Evolutionary conservation across 768 basidiomycete genomes (phyloP).

Genomic region (Leccinum fibrillosum): DNA sequence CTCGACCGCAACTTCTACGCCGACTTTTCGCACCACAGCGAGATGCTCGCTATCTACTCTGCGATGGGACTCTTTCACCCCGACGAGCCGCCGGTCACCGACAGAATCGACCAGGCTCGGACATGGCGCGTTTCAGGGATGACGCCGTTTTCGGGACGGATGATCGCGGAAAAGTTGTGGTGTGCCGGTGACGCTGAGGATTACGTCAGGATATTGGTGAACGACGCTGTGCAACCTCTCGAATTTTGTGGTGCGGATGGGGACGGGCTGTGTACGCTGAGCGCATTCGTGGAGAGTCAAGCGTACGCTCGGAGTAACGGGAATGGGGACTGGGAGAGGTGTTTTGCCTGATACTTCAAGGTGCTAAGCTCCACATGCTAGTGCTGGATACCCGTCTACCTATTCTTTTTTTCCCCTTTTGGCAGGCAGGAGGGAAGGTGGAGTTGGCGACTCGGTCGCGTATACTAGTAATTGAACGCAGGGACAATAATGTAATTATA

Average conservation of each 20-base stretch:
- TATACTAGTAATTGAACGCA: too few relatives aligned
- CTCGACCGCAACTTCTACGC: slow-evolving; percentile 63
- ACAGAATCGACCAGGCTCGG: slow-evolving; percentile 24
- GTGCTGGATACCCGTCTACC: neutral
- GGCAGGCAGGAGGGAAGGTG: too few relatives aligned
- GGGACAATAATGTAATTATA: too few relatives aligned
- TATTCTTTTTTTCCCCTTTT: neutral
- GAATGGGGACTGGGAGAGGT: slow-evolving; percentile 67
- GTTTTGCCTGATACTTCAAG: slow-evolving; percentile 36
- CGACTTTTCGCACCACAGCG: slow-evolving; percentile 86
- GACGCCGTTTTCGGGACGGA: slow-evolving; percentile 71
- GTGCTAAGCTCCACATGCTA: neutral
- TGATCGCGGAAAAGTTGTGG: slow-evolving; percentile 68
- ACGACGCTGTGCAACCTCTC: slow-evolving; percentile 65
- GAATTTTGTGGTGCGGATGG: slow-evolving; percentile 53
- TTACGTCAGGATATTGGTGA: slow-evolving; percentile 71
- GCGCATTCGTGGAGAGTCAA: slow-evolving; percentile 69
- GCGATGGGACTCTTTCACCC: slow-evolving; percentile 56
- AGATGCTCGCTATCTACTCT: slow-evolving; percentile 74
- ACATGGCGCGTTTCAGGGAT: slow-evolving; percentile 57
- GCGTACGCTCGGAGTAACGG: slow-evolving; percentile 64
- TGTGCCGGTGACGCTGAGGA: slow-evolving; percentile 38
- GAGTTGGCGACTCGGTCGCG: too few relatives aligned
- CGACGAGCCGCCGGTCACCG: slow-evolving; percentile 10
- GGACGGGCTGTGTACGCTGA: slow-evolving; percentile 61